Base-by-base conservation (phyloP, 2,329 filamentous ascomycete species). In the Cladorrhinum sp. region DNA sequence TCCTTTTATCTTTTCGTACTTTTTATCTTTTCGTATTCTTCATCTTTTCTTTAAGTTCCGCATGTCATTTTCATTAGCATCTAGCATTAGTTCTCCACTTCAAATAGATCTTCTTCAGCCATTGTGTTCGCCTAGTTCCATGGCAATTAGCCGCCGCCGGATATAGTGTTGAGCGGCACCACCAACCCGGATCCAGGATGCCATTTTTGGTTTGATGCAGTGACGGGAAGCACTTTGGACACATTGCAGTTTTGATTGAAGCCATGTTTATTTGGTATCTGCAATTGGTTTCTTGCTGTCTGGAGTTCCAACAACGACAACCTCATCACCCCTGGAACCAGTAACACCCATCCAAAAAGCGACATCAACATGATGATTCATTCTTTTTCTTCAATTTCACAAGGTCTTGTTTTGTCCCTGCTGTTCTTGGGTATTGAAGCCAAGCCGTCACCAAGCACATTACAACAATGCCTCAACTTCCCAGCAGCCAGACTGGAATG, bases 121-220 rank as follows among this genome's bases (percentile, higher is more conserved):
- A 32, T 13, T 13, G 13, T 45, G 41, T 12, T 45, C n/a, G 2
- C 20, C 5, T 10, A 32, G 55, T 25, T 8, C 24, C 41, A 27
- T 13, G 25, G 22, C 22, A 57, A 57, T 48, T 57, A 57, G 55
- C 55, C 55, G 55, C 48, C 55, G 55, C 55, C 55, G 55, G 55
- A 27, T 41, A 51, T 57, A 50, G 36, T 57, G 2, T 32, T 24
- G 27, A 25, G 55, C 29, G 12, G 32, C 50, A 45, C 49, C 48
- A 24, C 13, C 18, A 52, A 45, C 50, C 32, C 22, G 50, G 29
- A 41, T 23, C 12, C 6, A 29, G 48, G 45, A 51, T 36, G 16
- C 13, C 25, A 22, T 57, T 32, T 50, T 36, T n/a, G 16, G 2
- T 16, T 18, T 25, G 8, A 18, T 57, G 13, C 25, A 27, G 25